These are phyloP conservation scores for Silene uniflora DNA, from an alignment of 148 eudicot genomes.

Conservation along the genomic window DNA sequence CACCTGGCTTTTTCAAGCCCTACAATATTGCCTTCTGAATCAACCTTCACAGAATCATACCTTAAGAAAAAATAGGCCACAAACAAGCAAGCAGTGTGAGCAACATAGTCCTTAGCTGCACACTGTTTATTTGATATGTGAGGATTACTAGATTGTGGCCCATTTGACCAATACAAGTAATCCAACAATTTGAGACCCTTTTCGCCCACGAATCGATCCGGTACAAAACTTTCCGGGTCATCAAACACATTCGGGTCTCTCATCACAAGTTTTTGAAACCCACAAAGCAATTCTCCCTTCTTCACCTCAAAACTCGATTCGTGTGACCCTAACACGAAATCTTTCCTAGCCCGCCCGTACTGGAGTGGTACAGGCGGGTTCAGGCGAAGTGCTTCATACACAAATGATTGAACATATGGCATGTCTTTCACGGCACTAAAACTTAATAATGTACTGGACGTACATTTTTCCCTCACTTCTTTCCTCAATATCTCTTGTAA, in stretches of 20 bases:
- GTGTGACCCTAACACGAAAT: slow-evolving; percentile 53
- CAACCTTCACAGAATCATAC: slow-evolving; percentile 51
- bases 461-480: slow-evolving; percentile 49
- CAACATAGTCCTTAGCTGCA: slow-evolving; percentile 58
- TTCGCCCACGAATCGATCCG: slow-evolving; percentile 51
- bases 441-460: slow-evolving; percentile 21
- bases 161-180: slow-evolving; percentile 87
- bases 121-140: slow-evolving; percentile 70
- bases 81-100: slow-evolving; percentile 56
- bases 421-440: slow-evolving; percentile 45
- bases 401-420: slow-evolving; percentile 64
- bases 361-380: slow-evolving; percentile 79
- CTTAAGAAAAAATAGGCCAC: slow-evolving; percentile 61
- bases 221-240: slow-evolving; percentile 54
- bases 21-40: slow-evolving; percentile 43
- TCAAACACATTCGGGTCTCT: slow-evolving; percentile 66
- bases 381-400: slow-evolving; percentile 65
- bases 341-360: slow-evolving; percentile 71
- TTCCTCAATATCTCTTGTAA: slow-evolving; percentile 43
- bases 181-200: slow-evolving; percentile 47
- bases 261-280: slow-evolving; percentile 68
- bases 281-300: slow-evolving; percentile 88
- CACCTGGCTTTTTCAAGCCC: slow-evolving; percentile 37
- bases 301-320: slow-evolving; percentile 57
- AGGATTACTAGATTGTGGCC: slow-evolving; percentile 63